Evolutionary conservation across 805 yeast genomes (phyloP).

Genomic region (Spathaspora hagerdaliae): DNA sequence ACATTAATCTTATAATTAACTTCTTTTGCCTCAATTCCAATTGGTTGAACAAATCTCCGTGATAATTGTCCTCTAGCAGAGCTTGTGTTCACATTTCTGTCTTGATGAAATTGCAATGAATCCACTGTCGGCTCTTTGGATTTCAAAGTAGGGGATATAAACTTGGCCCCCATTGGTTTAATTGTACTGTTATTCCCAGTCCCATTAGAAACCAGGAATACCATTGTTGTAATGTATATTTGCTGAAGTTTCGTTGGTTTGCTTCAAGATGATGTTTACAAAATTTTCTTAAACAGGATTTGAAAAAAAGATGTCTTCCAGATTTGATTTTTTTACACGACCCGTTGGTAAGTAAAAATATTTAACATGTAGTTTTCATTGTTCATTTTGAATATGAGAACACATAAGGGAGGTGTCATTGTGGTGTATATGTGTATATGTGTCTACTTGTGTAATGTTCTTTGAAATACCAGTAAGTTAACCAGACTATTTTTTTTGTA

Average conservation of each 20-base stretch:
- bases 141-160: slow-evolving; percentile 29
- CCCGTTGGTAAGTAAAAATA: no score
- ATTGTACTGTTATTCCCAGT: slow-evolving; percentile 2
- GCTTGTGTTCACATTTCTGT: slow-evolving; percentile 14
- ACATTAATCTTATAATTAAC: slow-evolving; percentile 41
- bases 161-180: slow-evolving; percentile 14
- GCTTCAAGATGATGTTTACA: not conserved
- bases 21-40: slow-evolving; percentile 32
- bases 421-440: no score
- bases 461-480: no score
- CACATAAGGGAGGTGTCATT: no score
- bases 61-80: slow-evolving; percentile 20
- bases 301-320: no score
- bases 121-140: slow-evolving; percentile 21
- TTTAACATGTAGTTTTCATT: no score
- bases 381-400: no score
- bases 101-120: slow-evolving; percentile 29
- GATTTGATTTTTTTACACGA: no score
- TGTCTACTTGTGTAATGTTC: no score
- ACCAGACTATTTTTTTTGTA: no score
- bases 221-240: slow-evolving; percentile 1
- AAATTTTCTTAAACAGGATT: no score
- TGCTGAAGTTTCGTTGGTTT: not conserved
- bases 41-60: slow-evolving; percentile 31
- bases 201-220: slow-evolving; percentile 3